Evolutionary conservation across 2,329 filamentous ascomycete species (phyloP), one percentile per base, ranked within the genome.

Genomic region (Cytospora chrysosperma): DNA sequence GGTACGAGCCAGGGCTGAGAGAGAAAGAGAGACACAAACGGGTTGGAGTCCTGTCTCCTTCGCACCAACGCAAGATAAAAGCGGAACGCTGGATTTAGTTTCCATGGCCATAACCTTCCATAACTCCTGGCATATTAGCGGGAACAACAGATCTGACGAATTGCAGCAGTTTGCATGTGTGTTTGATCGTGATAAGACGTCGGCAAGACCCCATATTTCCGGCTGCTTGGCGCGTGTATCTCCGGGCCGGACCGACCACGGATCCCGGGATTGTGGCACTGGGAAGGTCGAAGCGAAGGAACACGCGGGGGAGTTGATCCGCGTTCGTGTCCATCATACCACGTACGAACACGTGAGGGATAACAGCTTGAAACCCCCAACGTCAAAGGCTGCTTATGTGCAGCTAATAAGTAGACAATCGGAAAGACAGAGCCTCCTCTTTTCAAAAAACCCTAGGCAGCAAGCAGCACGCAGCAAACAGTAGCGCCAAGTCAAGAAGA

Each of bases 261-360:
- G 50, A 34, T 27, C 24, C 27, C 17, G 34, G 59, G 58, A 49
- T 37, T 28, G 34, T 8, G 47, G 47, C 27, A 49, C 10, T 32
- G 54, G 58, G 58, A 61, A 61, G 58, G 51, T 61, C 52, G 59
- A 61, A 61, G 59, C 59, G 59, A 55, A 34, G 32, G 37, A 43
- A 17, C 26, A 30, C 47, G 34, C 37, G 21, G 59, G 59, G 59
- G 17, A 4, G 10, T 47, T 21, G 17, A 37, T 34, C 59, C 51
- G 54, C 34, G 51, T 50, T 27, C 40, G 28, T 28, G 27, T 27
- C n/a, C 27, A 7, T 26, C 34, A 34, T 54, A n/a, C n/a, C n/a
- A n/a, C n/a, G n/a, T n/a, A n/a, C n/a, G 50, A 50, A 49, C 59
- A 55, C 51, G 51, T 61, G 59, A 61, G 59, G n/a, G n/a, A n/a